Conservation (phyloP, 495 filamentous ascomycete genomes). For the Talaromyces liani region DNA sequence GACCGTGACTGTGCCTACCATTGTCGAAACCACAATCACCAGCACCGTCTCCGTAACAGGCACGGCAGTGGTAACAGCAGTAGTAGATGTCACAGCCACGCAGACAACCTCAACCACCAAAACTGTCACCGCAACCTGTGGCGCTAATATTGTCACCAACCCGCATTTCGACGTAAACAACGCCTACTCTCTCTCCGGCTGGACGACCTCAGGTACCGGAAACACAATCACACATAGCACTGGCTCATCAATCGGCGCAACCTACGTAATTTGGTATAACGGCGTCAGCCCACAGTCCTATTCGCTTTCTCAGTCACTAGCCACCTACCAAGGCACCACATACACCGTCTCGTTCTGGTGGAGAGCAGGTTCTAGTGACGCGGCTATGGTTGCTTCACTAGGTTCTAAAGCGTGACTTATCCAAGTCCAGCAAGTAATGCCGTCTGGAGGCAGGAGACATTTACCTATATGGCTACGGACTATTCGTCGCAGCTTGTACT, state of each 20-base stretch:
- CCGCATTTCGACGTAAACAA: not conserved
- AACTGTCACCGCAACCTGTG: not conserved
- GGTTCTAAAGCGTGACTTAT: not conserved
- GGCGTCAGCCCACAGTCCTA: not conserved
- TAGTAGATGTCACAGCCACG: not conserved
- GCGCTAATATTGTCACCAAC: not conserved
- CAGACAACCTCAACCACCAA: not conserved
- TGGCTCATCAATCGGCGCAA: not conserved
- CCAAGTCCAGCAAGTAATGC: not conserved
- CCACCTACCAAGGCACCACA: not conserved
- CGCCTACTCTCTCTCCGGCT: not conserved
- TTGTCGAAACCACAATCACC: not conserved
- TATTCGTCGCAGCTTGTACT: not conserved
- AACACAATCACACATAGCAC: not conserved
- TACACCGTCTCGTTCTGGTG: not conserved
- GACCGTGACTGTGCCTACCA: not conserved
- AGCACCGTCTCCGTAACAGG: not conserved
- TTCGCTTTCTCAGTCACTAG: not conserved
- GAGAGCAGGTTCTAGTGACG: not conserved
- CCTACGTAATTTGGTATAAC: not conserved
- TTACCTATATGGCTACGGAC: not conserved
- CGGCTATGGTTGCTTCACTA: not conserved
- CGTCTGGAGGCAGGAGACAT: not conserved
- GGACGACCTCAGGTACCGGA: not conserved
- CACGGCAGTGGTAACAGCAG: not conserved